Percentiles rank a stretch among this genome's conserved stretches.
Evolutionary conservation across 371 early-diverging fungal species (phyloP).

Genomic region (Rhizopus stolonifer): DNA sequence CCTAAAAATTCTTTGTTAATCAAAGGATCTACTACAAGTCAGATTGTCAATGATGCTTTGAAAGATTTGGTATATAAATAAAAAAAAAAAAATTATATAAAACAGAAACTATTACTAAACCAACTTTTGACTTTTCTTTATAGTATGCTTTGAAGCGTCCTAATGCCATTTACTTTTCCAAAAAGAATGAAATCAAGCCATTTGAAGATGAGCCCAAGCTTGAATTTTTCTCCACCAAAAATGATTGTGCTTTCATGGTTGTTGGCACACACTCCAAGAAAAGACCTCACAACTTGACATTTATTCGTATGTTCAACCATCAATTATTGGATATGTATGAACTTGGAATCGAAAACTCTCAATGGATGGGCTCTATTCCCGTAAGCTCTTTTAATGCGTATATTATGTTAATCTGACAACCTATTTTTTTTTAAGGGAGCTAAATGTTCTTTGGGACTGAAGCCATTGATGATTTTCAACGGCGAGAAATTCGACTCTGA

Average conservation of each 20-base stretch:
- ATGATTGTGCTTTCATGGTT: conserved; percentile 88
- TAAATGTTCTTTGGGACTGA: conserved; percentile 84
- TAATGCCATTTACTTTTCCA: conserved; percentile 82
- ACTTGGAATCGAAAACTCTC: conserved; percentile 74
- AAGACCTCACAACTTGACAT: conserved; percentile 90
- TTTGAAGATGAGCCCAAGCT: conserved; percentile 92
- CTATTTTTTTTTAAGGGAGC: conserved; percentile 38
- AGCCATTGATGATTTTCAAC: conserved; percentile 88
- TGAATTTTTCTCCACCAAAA: conserved; percentile 93
- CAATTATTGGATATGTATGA: conserved; percentile 96
- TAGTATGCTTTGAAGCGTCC: conserved; percentile 92
- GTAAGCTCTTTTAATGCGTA: conserved; percentile 24
- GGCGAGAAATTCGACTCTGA: conserved; percentile 85
- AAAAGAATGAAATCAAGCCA: conserved; percentile 94
- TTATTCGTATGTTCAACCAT: conserved; percentile 90
- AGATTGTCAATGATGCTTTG: conserved; percentile 80
- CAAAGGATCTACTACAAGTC: conserved; percentile 85
- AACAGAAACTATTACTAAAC: not conserved
- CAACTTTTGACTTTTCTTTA: conserved; percentile 1
- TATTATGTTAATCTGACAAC: not conserved
- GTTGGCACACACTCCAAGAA: conserved; percentile 94
- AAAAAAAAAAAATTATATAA: no score
- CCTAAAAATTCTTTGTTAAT: conserved; percentile 89
- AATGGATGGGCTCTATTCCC: conserved; percentile 72
- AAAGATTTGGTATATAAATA: conserved; percentile 76